phyloP scores from a whole-genome alignment of 2,329 filamentous ascomycete genomes.

The Furcasterigmium furcatum region DNA sequence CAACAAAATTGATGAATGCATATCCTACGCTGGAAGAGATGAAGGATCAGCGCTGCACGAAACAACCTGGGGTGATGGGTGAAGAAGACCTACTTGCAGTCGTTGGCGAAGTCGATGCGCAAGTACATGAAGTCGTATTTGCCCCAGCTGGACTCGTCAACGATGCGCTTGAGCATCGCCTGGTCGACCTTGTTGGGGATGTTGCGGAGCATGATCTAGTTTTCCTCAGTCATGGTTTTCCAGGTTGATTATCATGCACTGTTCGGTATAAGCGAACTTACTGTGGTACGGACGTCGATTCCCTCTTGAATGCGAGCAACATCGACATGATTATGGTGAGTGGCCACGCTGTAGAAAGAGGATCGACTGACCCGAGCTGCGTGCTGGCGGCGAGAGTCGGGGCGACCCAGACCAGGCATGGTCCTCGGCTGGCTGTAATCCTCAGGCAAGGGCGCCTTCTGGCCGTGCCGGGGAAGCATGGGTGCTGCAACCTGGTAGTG shows the following conservation, averaged over 20 bases:
- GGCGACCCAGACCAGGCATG: slow-evolving; percentile 26
- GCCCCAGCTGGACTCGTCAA: slow-evolving; percentile 76
- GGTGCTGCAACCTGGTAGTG: slow-evolving; percentile 14
- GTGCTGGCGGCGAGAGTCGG: slow-evolving; percentile 45
- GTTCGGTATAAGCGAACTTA: slow-evolving; percentile 33
- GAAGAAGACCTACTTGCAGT: slow-evolving; percentile 66
- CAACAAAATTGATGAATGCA: slow-evolving; percentile 92
- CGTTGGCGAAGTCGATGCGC: slow-evolving; percentile 81
- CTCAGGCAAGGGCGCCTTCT: slow-evolving; percentile 17
- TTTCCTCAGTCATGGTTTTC: neutral
- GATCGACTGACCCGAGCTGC: slow-evolving; percentile 42
- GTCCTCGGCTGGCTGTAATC: slow-evolving; percentile 37
- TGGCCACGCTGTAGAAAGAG: slow-evolving; percentile 42
- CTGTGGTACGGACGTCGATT: slow-evolving; percentile 72
- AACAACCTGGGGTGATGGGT: neutral
- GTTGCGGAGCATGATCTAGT: slow-evolving; percentile 92
- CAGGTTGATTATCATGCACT: too few species aligned
- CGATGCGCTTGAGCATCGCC: slow-evolving; percentile 70
- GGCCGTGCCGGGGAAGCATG: slow-evolving; percentile 13
- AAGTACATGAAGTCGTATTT: slow-evolving; percentile 95
- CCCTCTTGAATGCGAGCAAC: slow-evolving; percentile 59
- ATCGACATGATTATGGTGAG: slow-evolving; percentile 61
- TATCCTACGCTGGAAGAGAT: slow-evolving; percentile 75
- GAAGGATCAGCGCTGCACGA: too few species aligned
- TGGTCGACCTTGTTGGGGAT: slow-evolving; percentile 89